Conservation (phyloP, 768 basidiomycete species). For the Floccularia luteovirens region DNA sequence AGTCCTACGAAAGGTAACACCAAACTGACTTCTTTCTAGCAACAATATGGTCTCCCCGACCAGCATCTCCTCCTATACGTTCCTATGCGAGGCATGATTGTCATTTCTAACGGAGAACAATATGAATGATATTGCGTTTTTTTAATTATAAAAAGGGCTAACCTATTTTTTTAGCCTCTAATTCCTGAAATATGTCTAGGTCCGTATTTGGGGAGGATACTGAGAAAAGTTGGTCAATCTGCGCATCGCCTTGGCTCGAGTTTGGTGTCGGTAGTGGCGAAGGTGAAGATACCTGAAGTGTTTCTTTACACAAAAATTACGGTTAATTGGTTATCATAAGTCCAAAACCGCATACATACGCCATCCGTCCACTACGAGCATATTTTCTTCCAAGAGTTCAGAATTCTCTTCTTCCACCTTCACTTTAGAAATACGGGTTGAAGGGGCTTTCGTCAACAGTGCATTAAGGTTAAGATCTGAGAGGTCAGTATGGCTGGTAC, state of each 20-base stretch:
- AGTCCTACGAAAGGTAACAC: background rate
- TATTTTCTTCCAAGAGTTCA: slow-evolving; percentile 38
- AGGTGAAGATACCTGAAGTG: slow-evolving; percentile 30
- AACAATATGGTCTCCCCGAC: slow-evolving; percentile 17
- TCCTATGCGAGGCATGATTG: slow-evolving; percentile 40
- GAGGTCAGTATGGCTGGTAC: too few relatives aligned
- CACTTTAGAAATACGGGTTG: too few relatives aligned
- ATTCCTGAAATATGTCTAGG: slow-evolving; percentile 22
- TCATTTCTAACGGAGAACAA: background rate
- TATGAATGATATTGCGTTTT: background rate
- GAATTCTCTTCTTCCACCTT: slow-evolving; percentile 4
- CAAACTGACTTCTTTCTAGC: slow-evolving; percentile 18
- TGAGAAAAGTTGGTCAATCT: slow-evolving; percentile 45
- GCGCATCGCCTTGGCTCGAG: slow-evolving; percentile 34
- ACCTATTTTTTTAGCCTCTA: slow-evolving; percentile 46
- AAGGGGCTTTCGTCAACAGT: too few relatives aligned
- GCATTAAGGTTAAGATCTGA: too few relatives aligned
- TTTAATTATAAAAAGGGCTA: slow-evolving; percentile 6
- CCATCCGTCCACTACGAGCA: slow-evolving; percentile 61
- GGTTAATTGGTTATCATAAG: background rate
- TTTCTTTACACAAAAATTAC: slow-evolving; percentile 16
- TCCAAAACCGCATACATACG: slow-evolving; percentile 28
- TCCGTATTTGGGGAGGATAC: slow-evolving; percentile 42
- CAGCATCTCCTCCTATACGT: slow-evolving; percentile 32
- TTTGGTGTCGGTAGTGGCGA: slow-evolving; percentile 32